Evolutionary conservation across 2,329 filamentous ascomycete genomes (phyloP), one percentile per base, ranked within the genome.

Genomic region (Coniosporium tulheliwenetii): DNA sequence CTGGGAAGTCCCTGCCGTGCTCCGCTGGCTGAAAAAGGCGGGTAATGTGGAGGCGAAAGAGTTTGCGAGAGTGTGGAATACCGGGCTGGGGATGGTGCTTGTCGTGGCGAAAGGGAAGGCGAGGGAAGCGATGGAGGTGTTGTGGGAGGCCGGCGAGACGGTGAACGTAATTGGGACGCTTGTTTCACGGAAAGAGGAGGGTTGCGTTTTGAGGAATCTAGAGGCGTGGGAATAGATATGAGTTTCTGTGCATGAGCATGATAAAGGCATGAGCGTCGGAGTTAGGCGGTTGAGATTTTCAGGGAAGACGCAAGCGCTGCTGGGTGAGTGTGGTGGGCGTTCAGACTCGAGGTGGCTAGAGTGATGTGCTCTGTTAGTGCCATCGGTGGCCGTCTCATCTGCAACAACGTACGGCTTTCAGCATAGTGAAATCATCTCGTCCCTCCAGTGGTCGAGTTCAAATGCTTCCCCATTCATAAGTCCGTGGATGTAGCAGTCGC

Each of bases 21-120:
- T 96, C 66, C 70, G 71, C 53, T 98, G 91, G 91, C 71, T 98
- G 52, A 85, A 86, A 65, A 62, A 67, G 48, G 67, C 66, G 9
- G 75, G 75, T n/a, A 81, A 81, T 45, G 78, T 96, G 30, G 73
- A 71, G 40, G 70, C 79, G 1, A 56, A 66, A 8, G 91, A 98
- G 65, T 93, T 96, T 74, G 85, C 81, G 39, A 73, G 86, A 43
- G 91, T 86, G 2, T 96, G 94, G 73, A 98, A 98, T 66, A 86
- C 81, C 7, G 91, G 91, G 39, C 66, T 98, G 36, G 91, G 91
- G 37, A 96, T 98, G 87, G 83, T 95, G 5, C 69, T 87, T 29
- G 85, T 86, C 5, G 85, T 95, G 2, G 74, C 73, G 26, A 66
- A 72, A 42, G 70, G 65, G 30, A 72, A 81, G 49, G 83, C 70